phyloP scores from a whole-genome alignment of 495 filamentous ascomycete genomes.

The Talaromyces stipitatus region DNA sequence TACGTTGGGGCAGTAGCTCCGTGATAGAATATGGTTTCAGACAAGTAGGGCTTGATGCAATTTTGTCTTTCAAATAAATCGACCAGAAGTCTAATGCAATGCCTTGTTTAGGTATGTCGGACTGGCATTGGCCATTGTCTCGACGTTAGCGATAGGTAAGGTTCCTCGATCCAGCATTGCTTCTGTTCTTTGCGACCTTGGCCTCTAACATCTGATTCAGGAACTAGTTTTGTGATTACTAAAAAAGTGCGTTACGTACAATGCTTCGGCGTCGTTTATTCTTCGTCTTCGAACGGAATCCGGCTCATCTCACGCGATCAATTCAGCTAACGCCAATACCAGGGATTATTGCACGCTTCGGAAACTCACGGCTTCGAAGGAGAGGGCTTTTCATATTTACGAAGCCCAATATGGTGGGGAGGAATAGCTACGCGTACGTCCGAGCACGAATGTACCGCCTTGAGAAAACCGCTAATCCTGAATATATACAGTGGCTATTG shows the following conservation, averaged over 20 bases:
- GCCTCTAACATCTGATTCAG: conserved; percentile 35
- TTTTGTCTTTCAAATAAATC: neutral
- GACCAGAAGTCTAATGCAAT: neutral
- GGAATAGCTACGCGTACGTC: conserved; percentile 78
- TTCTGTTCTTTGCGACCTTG: neutral
- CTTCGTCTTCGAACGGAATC: neutral
- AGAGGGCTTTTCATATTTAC: conserved; percentile 89
- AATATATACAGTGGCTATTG: conserved; percentile 53
- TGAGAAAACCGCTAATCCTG: neutral
- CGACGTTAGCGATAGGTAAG: conserved; percentile 90
- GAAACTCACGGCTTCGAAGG: conserved; percentile 93
- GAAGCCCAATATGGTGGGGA: conserved; percentile 90
- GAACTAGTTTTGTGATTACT: conserved; percentile 88
- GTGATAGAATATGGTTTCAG: conserved; percentile 59
- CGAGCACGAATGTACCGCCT: neutral
- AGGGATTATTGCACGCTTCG: conserved; percentile 87
- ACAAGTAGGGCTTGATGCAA: conserved; percentile 59
- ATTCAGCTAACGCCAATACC: neutral
- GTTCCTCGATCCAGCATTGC: neutral
- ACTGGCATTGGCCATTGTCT: conserved; percentile 78
- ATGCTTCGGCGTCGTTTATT: neutral
- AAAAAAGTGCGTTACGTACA: conserved; percentile 62
- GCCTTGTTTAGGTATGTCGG: conserved; percentile 67
- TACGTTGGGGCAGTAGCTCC: conserved; percentile 37
- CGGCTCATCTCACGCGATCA: neutral